phyloP scores from a whole-genome alignment of 768 basidiomycete genomes.

The Russula sp. region DNA sequence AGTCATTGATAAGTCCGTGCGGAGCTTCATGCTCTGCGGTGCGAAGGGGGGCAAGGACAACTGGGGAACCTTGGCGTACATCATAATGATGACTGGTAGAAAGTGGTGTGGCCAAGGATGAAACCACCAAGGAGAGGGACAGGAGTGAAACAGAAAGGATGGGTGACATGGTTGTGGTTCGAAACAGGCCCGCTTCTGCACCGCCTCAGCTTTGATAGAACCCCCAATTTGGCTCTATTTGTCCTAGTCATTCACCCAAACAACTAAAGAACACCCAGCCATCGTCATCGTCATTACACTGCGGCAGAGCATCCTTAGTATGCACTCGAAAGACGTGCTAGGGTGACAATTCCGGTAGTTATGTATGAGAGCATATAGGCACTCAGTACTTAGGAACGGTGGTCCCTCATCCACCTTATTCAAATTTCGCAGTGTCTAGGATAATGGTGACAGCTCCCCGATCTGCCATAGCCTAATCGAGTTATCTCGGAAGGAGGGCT shows the following conservation, averaged over 20 bases:
- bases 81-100: constrained; percentile 35
- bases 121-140: constrained; percentile 32
- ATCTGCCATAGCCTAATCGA: constrained; percentile 10
- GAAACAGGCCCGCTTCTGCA: background rate
- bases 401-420: background rate
- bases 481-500: constrained; percentile 11
- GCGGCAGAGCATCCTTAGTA: too few species aligned
- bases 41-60: constrained; percentile 52
- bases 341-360: too few species aligned
- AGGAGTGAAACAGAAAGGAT: constrained; percentile 24
- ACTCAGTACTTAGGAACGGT: background rate
- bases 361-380: background rate
- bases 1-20: constrained; percentile 73
- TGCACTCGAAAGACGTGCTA: too few species aligned
- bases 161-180: constrained; percentile 29
- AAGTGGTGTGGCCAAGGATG: constrained; percentile 37
- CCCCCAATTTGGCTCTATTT: constrained; percentile 11
- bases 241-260: background rate
- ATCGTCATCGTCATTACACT: background rate
- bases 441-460: background rate
- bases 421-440: background rate
- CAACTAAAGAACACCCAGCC: too few species aligned
- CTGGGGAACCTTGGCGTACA: constrained; percentile 34
- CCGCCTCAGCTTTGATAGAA: background rate
- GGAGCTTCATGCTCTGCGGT: constrained; percentile 45